These are phyloP conservation scores for Scedosporium boydii DNA, from an alignment of 2,329 filamentous ascomycete species.

Conservation along the genomic window DNA sequence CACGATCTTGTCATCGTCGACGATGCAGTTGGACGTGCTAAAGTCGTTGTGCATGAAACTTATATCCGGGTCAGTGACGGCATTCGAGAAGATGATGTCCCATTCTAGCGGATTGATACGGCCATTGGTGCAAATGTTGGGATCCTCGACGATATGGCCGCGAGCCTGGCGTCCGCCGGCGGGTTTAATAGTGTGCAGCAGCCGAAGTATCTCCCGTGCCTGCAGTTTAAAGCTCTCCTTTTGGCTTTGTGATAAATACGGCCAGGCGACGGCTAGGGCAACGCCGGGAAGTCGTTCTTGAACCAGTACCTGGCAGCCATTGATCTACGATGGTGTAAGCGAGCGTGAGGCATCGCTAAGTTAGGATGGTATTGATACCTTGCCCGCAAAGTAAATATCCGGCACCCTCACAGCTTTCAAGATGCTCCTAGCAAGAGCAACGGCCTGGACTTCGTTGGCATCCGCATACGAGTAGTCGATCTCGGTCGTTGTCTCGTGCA, in stretches of 20 bases:
- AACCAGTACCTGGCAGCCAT: constrained; percentile 23
- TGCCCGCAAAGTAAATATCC: constrained; percentile 26
- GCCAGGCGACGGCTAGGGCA: constrained; percentile 23
- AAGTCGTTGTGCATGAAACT: constrained; percentile 30
- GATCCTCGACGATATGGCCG: constrained; percentile 14
- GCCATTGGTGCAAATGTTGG: constrained; percentile 11
- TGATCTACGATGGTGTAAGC: constrained; percentile 18
- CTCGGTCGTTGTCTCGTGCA: constrained; percentile 12
- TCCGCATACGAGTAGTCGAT: constrained; percentile 29
- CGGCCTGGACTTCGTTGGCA: constrained; percentile 27
- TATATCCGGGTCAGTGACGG: constrained; percentile 15
- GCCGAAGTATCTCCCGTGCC: constrained; percentile 20
- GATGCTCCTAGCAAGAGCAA: constrained; percentile 18
- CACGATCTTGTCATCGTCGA: constrained; percentile 26
- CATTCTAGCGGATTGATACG: constrained; percentile 21
- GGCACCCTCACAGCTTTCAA: constrained; percentile 22
- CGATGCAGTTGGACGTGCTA: constrained; percentile 25
- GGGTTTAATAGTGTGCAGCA: constrained; percentile 18
- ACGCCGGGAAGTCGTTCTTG: constrained; percentile 29
- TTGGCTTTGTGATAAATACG: constrained; percentile 22
- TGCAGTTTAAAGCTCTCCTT: constrained; percentile 25
- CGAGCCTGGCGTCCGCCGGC: constrained; percentile 11
- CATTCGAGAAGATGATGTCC: constrained; percentile 20
- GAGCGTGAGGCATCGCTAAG: background rate
- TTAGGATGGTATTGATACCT: too few species aligned